A percentile compares a stretch with the other conserved stretches of the same genome.
Conservation (phyloP, 2,329 filamentous ascomycete genomes). For the Alternaria solani region DNA sequence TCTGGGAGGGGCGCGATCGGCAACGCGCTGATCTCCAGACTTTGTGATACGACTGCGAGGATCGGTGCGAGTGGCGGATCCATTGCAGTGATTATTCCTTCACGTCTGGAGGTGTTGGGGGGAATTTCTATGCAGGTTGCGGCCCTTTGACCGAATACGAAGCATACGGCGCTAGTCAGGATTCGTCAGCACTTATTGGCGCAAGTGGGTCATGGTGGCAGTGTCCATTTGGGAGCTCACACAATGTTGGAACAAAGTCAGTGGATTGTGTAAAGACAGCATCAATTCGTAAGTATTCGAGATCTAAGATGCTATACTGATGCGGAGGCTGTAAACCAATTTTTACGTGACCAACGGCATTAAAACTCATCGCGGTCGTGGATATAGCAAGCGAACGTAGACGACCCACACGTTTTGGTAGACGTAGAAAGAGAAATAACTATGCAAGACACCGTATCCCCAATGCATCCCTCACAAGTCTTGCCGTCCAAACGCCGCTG, state of each 20-base stretch:
- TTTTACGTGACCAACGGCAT: slow-evolving; percentile 22
- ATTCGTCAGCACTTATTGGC: background rate
- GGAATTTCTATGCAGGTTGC: background rate
- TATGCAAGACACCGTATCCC: slow-evolving; percentile 21
- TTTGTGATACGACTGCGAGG: background rate
- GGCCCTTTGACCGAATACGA: background rate
- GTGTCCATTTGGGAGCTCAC: background rate
- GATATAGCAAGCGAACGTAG: slow-evolving; percentile 12
- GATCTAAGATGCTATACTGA: slow-evolving; percentile 3
- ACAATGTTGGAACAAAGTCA: background rate
- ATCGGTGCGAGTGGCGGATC: background rate
- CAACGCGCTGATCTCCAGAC: slow-evolving; percentile 4
- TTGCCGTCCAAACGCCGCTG: slow-evolving; percentile 15
- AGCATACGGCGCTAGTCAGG: background rate
- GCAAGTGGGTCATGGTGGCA: background rate
- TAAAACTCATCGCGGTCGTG: slow-evolving; percentile 26
- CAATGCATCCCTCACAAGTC: slow-evolving; percentile 19
- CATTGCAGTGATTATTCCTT: background rate
- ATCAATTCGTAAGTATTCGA: slow-evolving; percentile 6
- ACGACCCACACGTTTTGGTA: slow-evolving; percentile 8
- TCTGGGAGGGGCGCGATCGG: slow-evolving; percentile 12
- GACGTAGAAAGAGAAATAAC: slow-evolving; percentile 6
- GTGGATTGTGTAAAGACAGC: background rate
- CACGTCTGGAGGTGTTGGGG: background rate
- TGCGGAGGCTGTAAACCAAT: slow-evolving; percentile 12